phyloP scores from a whole-genome alignment of 2,329 filamentous ascomycete genomes.

The Blastomyces percursus region DNA sequence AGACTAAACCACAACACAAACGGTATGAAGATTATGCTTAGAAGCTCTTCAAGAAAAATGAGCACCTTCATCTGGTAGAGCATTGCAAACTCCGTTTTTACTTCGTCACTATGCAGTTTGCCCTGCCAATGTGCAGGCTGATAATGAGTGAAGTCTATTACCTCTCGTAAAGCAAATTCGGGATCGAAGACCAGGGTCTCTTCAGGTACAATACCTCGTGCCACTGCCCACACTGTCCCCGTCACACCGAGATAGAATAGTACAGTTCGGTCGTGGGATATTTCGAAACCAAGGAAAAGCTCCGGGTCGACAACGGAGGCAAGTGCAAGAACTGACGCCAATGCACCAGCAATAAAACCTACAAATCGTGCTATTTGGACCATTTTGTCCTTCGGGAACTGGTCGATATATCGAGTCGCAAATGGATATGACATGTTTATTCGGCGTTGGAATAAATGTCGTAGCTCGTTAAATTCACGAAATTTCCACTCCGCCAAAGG shows the following conservation, averaged over 20 bases:
- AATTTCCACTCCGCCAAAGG: slow-evolving; percentile 97
- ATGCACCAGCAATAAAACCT: slow-evolving; percentile 74
- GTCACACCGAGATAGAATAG: slow-evolving; percentile 83
- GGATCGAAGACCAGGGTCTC: slow-evolving; percentile 87
- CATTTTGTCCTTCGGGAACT: slow-evolving; percentile 92
- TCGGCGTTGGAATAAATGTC: slow-evolving; percentile 80
- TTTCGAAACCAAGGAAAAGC: slow-evolving; percentile 80
- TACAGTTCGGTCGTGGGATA: slow-evolving; percentile 76
- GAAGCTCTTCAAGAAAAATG: slow-evolving; percentile 83
- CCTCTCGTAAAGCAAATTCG: slow-evolving; percentile 74
- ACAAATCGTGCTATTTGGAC: slow-evolving; percentile 75
- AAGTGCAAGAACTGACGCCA: slow-evolving; percentile 74
- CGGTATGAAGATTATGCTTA: slow-evolving; percentile 86
- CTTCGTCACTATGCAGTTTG: slow-evolving; percentile 84
- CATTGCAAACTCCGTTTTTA: slow-evolving; percentile 77
- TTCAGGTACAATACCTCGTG: slow-evolving; percentile 72
- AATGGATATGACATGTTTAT: slow-evolving; percentile 92
- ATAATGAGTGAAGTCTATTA: slow-evolving; percentile 89
- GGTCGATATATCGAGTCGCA: slow-evolving; percentile 82
- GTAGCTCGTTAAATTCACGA: slow-evolving; percentile 92
- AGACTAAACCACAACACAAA: slow-evolving; percentile 79
- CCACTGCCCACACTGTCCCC: slow-evolving; percentile 70
- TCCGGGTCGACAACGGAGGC: slow-evolving; percentile 84
- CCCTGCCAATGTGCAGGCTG: slow-evolving; percentile 80
- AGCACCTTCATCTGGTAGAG: slow-evolving; percentile 87